A percentile compares a stretch with the other conserved stretches of the same genome.
Evolutionary conservation across 352 stramenopile genomes (phyloP).

Genomic region (Pythium brachiatum): DNA sequence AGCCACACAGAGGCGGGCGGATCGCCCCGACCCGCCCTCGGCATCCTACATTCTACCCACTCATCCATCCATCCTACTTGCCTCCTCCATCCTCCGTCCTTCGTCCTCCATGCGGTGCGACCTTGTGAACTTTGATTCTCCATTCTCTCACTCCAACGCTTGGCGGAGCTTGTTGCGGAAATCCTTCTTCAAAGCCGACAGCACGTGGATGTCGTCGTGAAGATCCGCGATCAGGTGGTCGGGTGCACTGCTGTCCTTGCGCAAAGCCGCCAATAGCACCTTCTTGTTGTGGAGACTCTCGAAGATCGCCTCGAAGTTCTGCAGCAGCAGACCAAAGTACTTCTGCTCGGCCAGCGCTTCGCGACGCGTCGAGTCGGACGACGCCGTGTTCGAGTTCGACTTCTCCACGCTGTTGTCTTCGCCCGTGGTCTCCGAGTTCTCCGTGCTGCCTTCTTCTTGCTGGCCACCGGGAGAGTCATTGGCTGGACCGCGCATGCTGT

Average conservation of each 20-base stretch:
- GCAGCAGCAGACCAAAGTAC: constrained; percentile 74
- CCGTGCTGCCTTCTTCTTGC: constrained; percentile 49
- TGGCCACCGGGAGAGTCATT: constrained; percentile 15
- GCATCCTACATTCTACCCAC: background rate
- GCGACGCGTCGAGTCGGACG: constrained; percentile 39
- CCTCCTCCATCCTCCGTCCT: background rate
- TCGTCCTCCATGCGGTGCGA: background rate
- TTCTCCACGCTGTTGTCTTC: constrained; percentile 58
- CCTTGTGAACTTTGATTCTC: background rate
- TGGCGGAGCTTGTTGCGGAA: constrained; percentile 72
- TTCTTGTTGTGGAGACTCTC: constrained; percentile 86
- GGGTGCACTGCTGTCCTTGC: constrained; percentile 62
- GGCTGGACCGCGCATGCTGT: constrained; percentile 8
- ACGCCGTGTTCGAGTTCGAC: constrained; percentile 45
- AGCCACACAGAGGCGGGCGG: background rate
- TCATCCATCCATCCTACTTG: constrained; percentile 7
- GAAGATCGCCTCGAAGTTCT: constrained; percentile 85
- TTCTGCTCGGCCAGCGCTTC: constrained; percentile 75
- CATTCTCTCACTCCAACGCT: constrained; percentile 42
- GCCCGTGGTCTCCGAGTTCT: constrained; percentile 80
- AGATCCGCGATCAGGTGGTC: constrained; percentile 75
- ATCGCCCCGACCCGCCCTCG: constrained; percentile 2
- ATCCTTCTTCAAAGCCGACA: constrained; percentile 76
- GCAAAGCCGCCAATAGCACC: constrained; percentile 63
- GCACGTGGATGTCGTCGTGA: constrained; percentile 78